Evolutionary conservation across 1,284 basidiomycete species (phyloP).

Genomic region (Phenoliferia sp.): DNA sequence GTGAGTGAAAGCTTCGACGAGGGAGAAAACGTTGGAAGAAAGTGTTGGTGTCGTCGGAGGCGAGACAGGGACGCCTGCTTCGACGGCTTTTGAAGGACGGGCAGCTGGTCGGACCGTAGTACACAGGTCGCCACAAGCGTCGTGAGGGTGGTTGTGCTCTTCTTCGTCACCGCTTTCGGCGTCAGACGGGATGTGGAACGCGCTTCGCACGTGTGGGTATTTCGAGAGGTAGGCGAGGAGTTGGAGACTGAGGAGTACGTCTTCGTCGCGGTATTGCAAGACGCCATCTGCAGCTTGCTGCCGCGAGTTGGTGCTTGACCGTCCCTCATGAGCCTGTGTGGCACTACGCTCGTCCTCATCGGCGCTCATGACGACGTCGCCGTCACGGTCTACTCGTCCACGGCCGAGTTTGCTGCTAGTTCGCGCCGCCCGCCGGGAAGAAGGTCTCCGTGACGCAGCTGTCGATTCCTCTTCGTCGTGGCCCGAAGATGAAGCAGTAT

Average conservation of each 20-base stretch:
- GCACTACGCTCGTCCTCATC: neutral
- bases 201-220: constrained; percentile 94
- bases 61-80: neutral
- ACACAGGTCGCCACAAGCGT: neutral
- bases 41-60: neutral
- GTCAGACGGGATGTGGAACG: constrained; percentile 61
- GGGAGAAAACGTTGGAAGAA: constrained; percentile 63
- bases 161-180: neutral
- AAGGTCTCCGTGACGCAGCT: constrained; percentile 1
- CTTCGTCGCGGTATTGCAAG: constrained; percentile 75
- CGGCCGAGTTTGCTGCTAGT: neutral
- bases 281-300: neutral
- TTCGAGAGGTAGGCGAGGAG: constrained; percentile 94
- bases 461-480: constrained; percentile 9
- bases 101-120: neutral
- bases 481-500: constrained; percentile 20
- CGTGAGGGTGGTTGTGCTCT: neutral
- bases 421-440: neutral
- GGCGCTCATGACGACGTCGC: constrained; percentile 21
- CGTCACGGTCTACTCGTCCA: constrained; percentile 3
- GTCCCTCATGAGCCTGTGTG: neutral
- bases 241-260: constrained; percentile 85
- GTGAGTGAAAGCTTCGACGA: constrained; percentile 95
- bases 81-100: constrained; percentile 70
- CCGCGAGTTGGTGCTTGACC: neutral